Base-by-base conservation (phyloP, 805 yeast species). In the Barnettozyma salicaria region DNA sequence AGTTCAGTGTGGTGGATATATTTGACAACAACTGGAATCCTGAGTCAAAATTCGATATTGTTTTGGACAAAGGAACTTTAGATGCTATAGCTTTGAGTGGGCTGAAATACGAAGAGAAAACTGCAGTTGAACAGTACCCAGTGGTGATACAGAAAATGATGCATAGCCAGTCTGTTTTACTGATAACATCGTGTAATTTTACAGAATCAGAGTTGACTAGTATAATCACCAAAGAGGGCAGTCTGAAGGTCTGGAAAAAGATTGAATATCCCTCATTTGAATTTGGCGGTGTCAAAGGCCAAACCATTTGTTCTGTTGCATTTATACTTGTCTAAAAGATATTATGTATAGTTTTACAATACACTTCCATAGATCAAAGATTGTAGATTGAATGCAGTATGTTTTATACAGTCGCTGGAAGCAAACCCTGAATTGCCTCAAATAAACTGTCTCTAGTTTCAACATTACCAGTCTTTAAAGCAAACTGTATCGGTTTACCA, bases 11-110 rank as follows among this genome's bases (percentile, higher is more conserved):
- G 32, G 84, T 78, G 3, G 97, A 92, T 59, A 72, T 92, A 37
- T 68, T 85, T 37, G 58, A 63, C 29, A 52, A 44, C 4, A 30
- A 34, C 38, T 70, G 69, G 65, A 53, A 27, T 26, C 56, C 28
- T 22, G 55, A 56, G 2, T 67, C 60, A 4, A 52, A 63, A 17
- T 88, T 74, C 60, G 95, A 89, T 53, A 58, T 92, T 7, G 74
- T 90, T 2, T 63, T 88, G 13, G 99, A 92, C 60, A 92, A 92
- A 58, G 99, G 99, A 7, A 92, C 99, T 0, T 63, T 92, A 17
- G 99, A 92, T 62, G 99, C 99, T 5, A 90, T 92, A 43, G 97
- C 96, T 0, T 68, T 92, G 30, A 85, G 86, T 56, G 81, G 80
- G 17, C 47, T 64, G 2, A 68, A 60, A 16, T 73, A 72, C 41